Evolutionary conservation across 352 stramenopile genomes (phyloP).

Genomic region (Globisporangium yorkense): DNA sequence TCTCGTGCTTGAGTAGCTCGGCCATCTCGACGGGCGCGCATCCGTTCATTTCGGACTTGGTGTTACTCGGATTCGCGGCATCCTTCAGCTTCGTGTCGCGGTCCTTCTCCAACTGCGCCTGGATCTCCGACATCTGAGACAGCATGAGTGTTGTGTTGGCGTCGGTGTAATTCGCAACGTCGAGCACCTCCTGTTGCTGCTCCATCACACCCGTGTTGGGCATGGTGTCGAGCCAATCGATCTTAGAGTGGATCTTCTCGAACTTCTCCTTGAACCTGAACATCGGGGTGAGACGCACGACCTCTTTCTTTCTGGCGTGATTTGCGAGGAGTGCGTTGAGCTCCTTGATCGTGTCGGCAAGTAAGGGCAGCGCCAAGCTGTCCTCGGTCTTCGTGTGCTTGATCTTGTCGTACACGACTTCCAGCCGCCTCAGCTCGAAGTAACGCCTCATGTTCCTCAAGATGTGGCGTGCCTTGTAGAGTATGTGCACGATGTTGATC

Average conservation of each 20-base stretch:
- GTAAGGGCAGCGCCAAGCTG: conserved; percentile 26
- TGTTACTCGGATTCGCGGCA: not conserved
- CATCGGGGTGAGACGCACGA: conserved; percentile 8
- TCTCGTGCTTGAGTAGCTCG: conserved; percentile 17
- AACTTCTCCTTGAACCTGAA: conserved; percentile 8
- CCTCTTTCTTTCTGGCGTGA: conserved; percentile 13
- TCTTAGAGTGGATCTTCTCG: conserved; percentile 11
- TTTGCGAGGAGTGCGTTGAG: conserved; percentile 21
- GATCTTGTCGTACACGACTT: conserved; percentile 25
- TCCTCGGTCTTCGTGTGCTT: conserved; percentile 24
- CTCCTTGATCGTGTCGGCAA: conserved; percentile 20
- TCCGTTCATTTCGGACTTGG: too few species aligned
- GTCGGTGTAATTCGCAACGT: too few species aligned
- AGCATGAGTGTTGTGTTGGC: conserved; percentile 3
- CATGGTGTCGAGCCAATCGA: conserved; percentile 13
- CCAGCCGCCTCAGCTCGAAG: conserved; percentile 12
- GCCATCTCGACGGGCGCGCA: conserved; percentile 5
- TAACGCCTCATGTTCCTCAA: too few species aligned
- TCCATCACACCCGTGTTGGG: conserved; percentile 1
- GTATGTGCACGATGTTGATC: too few species aligned
- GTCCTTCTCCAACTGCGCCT: conserved; percentile 11
- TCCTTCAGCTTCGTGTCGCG: conserved; percentile 5
- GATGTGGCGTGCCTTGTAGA: too few species aligned
- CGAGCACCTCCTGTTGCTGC: too few species aligned
- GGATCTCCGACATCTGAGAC: conserved; percentile 10